A percentile compares a stretch with the other conserved stretches of the same genome.
Evolutionary conservation across 495 filamentous ascomycete genomes (phyloP).

Genomic region (Penicillium coffeae): DNA sequence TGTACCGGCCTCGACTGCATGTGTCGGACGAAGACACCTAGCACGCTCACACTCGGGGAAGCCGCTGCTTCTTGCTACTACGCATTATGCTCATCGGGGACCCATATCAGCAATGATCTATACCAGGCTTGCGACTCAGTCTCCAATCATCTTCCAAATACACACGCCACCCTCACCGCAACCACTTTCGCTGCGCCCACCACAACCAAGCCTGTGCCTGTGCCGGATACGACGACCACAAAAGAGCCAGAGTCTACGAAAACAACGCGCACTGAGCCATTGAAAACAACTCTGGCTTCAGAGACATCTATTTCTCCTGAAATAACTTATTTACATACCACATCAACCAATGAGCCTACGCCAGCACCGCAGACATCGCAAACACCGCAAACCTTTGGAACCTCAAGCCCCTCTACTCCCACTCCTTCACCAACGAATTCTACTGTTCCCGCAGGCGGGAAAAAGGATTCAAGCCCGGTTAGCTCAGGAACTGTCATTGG

Average conservation of each 20-base stretch:
- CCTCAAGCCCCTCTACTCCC: constrained; percentile 4
- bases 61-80: constrained; percentile 60
- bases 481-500: constrained; percentile 38
- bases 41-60: constrained; percentile 67
- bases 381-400: background rate
- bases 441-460: constrained; percentile 7
- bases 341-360: background rate
- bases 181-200: constrained; percentile 43
- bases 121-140: constrained; percentile 58
- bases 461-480: constrained; percentile 17
- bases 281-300: background rate
- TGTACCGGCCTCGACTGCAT: constrained; percentile 55
- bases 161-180: constrained; percentile 58
- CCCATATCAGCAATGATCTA: constrained; percentile 30
- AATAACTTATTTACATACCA: constrained; percentile 1
- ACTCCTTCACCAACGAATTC: constrained; percentile 11
- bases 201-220: constrained; percentile 8
- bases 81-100: constrained; percentile 34
- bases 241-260: background rate
- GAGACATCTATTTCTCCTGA: background rate
- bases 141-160: constrained; percentile 49
- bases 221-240: constrained; percentile 4
- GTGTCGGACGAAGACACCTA: constrained; percentile 54
- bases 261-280: background rate
- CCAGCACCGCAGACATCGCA: background rate